A percentile compares a stretch with the other conserved stretches of the same genome.
Evolutionary conservation across 805 yeast genomes (phyloP).

Genomic region (Yarrowia osloensis): DNA sequence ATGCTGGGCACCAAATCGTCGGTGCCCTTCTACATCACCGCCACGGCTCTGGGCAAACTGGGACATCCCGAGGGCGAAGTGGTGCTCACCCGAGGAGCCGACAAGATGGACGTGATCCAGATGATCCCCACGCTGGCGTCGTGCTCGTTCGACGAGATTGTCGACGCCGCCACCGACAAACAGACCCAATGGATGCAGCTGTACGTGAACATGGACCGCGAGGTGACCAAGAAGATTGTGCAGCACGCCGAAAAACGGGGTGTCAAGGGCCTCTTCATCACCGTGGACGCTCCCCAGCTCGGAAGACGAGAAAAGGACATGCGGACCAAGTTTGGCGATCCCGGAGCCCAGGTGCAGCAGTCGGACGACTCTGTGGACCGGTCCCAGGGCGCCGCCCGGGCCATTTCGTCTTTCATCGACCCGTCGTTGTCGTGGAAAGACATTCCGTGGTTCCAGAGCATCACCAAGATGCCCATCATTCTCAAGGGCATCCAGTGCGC

Average conservation of each 20-base stretch:
- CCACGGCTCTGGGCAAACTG: conserved; percentile 88
- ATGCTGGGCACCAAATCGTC: conserved; percentile 70
- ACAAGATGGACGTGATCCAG: conserved; percentile 68
- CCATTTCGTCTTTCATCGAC: conserved; percentile 83
- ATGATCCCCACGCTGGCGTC: conserved; percentile 94
- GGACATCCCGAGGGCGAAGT: conserved; percentile 95
- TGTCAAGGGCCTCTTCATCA: conserved; percentile 77
- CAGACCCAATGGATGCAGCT: conserved; percentile 90
- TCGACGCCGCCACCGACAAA: conserved; percentile 61
- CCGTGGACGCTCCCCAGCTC: conserved; percentile 90
- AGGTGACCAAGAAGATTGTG: conserved; percentile 61
- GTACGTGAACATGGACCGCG: conserved; percentile 77
- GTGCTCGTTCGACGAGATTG: conserved; percentile 82
- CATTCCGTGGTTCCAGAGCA: conserved; percentile 54
- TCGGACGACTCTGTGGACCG: conserved; percentile 56
- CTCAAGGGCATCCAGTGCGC: conserved; percentile 84
- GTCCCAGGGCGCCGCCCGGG: conserved; percentile 80
- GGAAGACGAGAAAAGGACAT: conserved; percentile 91
- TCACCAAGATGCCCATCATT: conserved; percentile 65
- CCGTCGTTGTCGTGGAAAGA: conserved; percentile 67
- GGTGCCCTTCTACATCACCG: conserved; percentile 85
- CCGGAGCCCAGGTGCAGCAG: conserved; percentile 49
- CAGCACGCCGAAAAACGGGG: conserved; percentile 72
- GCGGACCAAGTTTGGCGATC: conserved; percentile 62
- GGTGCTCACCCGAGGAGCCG: conserved; percentile 82